Evolutionary conservation across 2,329 filamentous ascomycete species (phyloP).

Genomic region (Aspergillus pseudoviridinutans): DNA sequence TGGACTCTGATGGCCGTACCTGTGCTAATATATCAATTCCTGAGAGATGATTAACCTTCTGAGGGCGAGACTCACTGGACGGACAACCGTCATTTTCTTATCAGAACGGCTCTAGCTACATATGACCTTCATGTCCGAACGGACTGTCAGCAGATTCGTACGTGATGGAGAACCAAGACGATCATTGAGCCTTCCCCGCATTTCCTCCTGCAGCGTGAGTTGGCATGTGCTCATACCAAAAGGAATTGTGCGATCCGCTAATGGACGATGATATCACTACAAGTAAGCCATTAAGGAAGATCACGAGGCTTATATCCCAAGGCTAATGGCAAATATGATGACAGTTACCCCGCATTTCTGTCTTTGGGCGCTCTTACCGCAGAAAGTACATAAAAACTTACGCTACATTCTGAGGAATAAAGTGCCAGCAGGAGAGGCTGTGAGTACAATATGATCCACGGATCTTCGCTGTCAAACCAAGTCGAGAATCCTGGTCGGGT

Average conservation of each 20-base stretch:
- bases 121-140: background rate
- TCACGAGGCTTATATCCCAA: background rate
- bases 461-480: background rate
- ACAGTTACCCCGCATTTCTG: background rate
- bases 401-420: no score
- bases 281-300: background rate
- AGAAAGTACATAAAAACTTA: background rate
- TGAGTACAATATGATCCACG: background rate
- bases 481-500: background rate
- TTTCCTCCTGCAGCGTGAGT: background rate
- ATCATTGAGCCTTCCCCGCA: background rate
- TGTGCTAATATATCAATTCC: background rate
- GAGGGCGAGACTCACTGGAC: background rate
- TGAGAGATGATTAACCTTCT: no score
- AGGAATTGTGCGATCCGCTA: background rate
- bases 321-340: background rate
- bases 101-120: background rate
- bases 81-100: background rate
- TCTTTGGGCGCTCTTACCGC: background rate
- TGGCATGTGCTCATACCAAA: background rate
- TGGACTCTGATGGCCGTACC: no score
- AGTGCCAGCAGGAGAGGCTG: no score
- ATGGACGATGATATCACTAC: background rate
- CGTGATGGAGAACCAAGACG: background rate
- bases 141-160: background rate